Evolutionary conservation across 2,329 filamentous ascomycete species (phyloP), one percentile per base, ranked within the genome.

Genomic region (Penicillium sp.): DNA sequence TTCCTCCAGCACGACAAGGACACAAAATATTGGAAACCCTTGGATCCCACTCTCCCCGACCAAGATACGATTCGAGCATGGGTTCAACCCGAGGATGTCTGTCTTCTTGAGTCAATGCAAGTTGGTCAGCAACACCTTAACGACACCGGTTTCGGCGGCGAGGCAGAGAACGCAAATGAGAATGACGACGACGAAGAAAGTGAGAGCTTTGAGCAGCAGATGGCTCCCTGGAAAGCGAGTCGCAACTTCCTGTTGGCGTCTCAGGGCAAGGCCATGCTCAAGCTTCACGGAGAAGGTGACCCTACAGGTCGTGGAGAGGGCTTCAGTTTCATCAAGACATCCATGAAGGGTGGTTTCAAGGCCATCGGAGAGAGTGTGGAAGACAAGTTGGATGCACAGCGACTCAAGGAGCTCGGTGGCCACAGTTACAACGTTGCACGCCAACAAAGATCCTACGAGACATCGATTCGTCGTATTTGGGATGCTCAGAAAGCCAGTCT

Each of bases 321-420:
- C 2, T 96, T 98, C 79, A 97, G 91, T 72, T 97, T 99, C 74
- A 93, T 99, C 74, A 92, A 95, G 70, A 97, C 93, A 0, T 96
- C 92, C 1, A 99, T 99, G 95, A 99, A 99, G 76, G 95, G 95
- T 60, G 95, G 95, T 0, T 99, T 97, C 75, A 91, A 93, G 70
- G 89, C 92, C 21, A 85, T 96, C 26, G 92, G 92, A 21, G 92
- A 96, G 73, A 93, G 91, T 69, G 91, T 93, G 60, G 90, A 92
- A 68, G 90, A 93, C 60, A 91, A 93, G 72, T 86, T 95, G 62
- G 91, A 93, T 70, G 90, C 90, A 16, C 93, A 95, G 68, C 79
- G 80, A 61, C 76, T 82, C 57, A 87, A 86, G 62, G 85, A 88
- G 55, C 80, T 83, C 62, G 92, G 92, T 54, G 95, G 95, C 0